phyloP scores from a whole-genome alignment of 2,329 filamentous ascomycete species.

The Cryoendolithus antarcticus region DNA sequence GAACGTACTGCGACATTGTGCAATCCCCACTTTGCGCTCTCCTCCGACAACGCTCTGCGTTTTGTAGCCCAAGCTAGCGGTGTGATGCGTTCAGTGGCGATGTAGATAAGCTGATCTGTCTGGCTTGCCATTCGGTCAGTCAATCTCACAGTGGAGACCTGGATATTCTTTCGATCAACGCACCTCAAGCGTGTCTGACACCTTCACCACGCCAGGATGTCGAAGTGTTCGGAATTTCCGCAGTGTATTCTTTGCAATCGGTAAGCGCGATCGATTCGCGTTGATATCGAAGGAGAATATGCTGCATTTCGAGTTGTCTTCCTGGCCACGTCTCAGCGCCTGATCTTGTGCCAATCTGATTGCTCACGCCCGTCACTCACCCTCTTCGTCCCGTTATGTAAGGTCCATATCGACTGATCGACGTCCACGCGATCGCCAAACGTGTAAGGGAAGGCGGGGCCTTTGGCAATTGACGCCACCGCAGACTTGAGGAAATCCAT shows the following conservation, averaged over 20 bases:
- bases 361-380: conserved; percentile 36
- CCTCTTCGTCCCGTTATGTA: conserved; percentile 86
- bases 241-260: conserved; percentile 83
- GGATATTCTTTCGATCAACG: conserved; percentile 9
- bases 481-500: conserved; percentile 99
- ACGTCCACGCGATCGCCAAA: conserved; percentile 89
- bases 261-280: conserved; percentile 66
- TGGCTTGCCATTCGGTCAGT: conserved; percentile 28
- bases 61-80: conserved; percentile 85
- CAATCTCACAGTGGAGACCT: conserved; percentile 1
- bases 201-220: conserved; percentile 88
- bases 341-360: conserved; percentile 1
- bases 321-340: conserved; percentile 41
- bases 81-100: conserved; percentile 81
- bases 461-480: conserved; percentile 91
- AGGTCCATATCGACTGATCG: conserved; percentile 89
- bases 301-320: conserved; percentile 87
- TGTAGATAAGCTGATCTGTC: conserved; percentile 92
- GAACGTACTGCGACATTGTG: conserved; percentile 62
- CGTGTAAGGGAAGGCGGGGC: conserved; percentile 80
- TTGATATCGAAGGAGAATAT: conserved; percentile 91
- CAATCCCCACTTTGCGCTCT: conserved; percentile 94
- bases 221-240: conserved; percentile 86
- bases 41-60: conserved; percentile 73
- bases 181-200: conserved; percentile 89